Conservation (phyloP, 1,284 basidiomycete species). For the Schizophyllum commune region DNA sequence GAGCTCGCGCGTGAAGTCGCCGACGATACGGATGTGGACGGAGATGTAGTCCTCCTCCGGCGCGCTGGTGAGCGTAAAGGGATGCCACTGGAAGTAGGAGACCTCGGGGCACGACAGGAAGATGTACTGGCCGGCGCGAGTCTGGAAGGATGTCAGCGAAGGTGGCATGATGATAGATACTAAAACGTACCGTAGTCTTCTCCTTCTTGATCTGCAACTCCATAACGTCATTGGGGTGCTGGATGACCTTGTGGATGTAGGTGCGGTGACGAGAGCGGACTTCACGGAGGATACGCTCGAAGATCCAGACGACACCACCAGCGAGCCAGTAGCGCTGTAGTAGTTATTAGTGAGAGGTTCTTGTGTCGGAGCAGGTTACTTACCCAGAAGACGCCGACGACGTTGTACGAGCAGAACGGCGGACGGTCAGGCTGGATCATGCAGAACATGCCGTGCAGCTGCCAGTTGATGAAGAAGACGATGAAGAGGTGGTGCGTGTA, state of each 20-base stretch:
- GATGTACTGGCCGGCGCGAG: constrained; percentile 82
- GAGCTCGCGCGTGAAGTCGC: constrained; percentile 80
- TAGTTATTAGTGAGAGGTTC: not conserved
- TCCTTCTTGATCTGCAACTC: constrained; percentile 95
- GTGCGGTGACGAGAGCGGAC: constrained; percentile 81
- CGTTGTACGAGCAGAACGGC: constrained; percentile 77
- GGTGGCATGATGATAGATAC: not conserved
- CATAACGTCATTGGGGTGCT: constrained; percentile 85
- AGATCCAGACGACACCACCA: constrained; percentile 79
- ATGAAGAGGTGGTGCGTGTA: constrained; percentile 87
- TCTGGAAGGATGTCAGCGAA: not conserved
- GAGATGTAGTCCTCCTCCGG: constrained; percentile 90
- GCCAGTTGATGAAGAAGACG: constrained; percentile 86
- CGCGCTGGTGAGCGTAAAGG: constrained; percentile 85
- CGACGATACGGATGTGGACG: constrained; percentile 80
- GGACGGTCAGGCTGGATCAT: constrained; percentile 87
- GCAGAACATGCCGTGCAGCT: constrained; percentile 91
- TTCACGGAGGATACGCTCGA: constrained; percentile 82
- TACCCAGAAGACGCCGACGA: constrained; percentile 91
- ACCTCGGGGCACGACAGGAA: constrained; percentile 82
- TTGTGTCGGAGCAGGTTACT: constrained; percentile 19
- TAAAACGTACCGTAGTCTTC: constrained; percentile 44
- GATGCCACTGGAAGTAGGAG: constrained; percentile 92
- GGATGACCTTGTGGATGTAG: constrained; percentile 87
- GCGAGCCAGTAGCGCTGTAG: constrained; percentile 79